A percentile compares a stretch with the other conserved stretches of the same genome.
These are phyloP conservation scores for Striga hermonthica DNA, from an alignment of 305 asterid genomes.

Conservation along the genomic window DNA sequence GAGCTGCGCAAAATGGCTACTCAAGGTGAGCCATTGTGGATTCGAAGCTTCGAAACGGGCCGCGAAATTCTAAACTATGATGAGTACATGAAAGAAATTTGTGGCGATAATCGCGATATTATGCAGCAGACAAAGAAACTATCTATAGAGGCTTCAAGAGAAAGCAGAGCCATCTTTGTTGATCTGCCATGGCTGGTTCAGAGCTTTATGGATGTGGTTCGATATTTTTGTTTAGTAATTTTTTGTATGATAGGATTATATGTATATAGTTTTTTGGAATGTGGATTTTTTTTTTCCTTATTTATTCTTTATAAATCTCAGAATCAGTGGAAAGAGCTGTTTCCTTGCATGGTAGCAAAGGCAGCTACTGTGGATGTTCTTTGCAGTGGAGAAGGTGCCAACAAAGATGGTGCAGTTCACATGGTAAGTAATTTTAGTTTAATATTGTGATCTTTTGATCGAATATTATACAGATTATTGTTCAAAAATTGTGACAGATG, in stretches of 20 bases:
- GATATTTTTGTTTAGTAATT: background rate
- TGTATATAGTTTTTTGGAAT: background rate
- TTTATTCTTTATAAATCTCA: slow-evolving; percentile 29
- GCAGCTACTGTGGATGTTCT: slow-evolving; percentile 67
- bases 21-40: slow-evolving; percentile 67
- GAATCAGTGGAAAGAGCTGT: slow-evolving; percentile 86
- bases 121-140: slow-evolving; percentile 39
- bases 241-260: background rate
- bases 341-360: slow-evolving; percentile 67
- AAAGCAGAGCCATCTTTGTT: slow-evolving; percentile 48
- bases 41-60: slow-evolving; percentile 68
- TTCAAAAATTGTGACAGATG: slow-evolving; percentile 42
- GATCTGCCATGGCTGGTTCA: slow-evolving; percentile 71
- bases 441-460: background rate
- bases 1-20: slow-evolving; percentile 70
- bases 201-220: slow-evolving; percentile 71
- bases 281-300: background rate
- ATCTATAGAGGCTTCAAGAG: slow-evolving; percentile 77
- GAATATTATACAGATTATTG: background rate
- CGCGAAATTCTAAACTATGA: slow-evolving; percentile 90
- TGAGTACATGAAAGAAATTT: slow-evolving; percentile 56
- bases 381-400: slow-evolving; percentile 60
- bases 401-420: slow-evolving; percentile 62
- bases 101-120: slow-evolving; percentile 22
- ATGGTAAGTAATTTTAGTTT: slow-evolving; percentile 41